Evolutionary conservation across 192 early-diverging fungal genomes (phyloP), one percentile per base, ranked within the genome.

Genomic region (Rhizophagus prolifer): DNA sequence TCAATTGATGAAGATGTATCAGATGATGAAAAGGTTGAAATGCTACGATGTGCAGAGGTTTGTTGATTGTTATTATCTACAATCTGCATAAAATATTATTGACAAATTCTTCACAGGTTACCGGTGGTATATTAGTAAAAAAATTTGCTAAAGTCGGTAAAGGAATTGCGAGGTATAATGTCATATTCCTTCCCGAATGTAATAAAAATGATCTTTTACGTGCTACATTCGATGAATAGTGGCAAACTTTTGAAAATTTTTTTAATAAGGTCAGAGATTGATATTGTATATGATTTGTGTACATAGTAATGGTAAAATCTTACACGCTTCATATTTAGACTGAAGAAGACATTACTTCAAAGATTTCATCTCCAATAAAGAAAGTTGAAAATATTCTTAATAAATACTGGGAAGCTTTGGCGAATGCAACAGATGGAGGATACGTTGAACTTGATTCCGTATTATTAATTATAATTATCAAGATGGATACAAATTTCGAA

Each of bases 381-480:
- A 68, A 68, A 36, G 36, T 68, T 44, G 66, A 68, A 68, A 44
- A 41, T 36, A 41, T 68, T 68, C 36, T 68, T 19, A 68, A 68
- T 38, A 46, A 44, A 68, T 44, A 68, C 66, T 38, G 66, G 36
- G 44, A 68, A 31, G 1, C 19, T n/a, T 68, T 68, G 41, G 16
- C 9, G 5, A 69, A 47, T n/a, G 14, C 41, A 47, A 69, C 25
- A 47, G 25, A 69, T 69, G 38, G 38, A 23, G 3, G 9, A 47
- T 69, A 47, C 9, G 6, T 69, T 69, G 41, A 69, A 47, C 41
- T 47, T 69, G 10, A 69, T 69, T n/a, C 38, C 0, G 67, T 69
- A 16, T 69, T 69, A n/a, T 69, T 23, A 47, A 26, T 44, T 69
- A 58, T 70, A 47, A 70, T 58, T 70, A 70, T 58, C 44, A 70